Evolutionary conservation across 2,329 filamentous ascomycete genomes (phyloP).

Genomic region (Rugonectria rugulosa): DNA sequence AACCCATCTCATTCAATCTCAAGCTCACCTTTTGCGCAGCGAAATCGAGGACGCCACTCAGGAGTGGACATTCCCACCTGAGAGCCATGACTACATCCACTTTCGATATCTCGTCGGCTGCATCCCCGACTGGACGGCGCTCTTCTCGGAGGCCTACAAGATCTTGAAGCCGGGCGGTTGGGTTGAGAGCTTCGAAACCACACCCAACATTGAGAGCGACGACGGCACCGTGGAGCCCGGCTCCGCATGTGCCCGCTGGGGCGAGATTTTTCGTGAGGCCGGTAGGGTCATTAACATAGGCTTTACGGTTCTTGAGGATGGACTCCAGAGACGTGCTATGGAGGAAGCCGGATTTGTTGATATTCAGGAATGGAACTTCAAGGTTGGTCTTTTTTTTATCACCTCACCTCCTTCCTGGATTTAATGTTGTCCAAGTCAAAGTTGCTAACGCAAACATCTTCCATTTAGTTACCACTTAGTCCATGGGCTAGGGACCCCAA

Average conservation of each 20-base stretch:
- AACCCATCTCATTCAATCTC: not conserved
- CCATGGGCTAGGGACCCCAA: slow-evolving; percentile 31
- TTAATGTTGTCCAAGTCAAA: not conserved
- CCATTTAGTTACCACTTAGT: slow-evolving; percentile 21
- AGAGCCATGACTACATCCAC: slow-evolving; percentile 27
- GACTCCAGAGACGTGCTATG: slow-evolving; percentile 18
- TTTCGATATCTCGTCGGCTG: slow-evolving; percentile 28
- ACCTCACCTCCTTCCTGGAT: too few relatives aligned
- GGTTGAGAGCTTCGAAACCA: slow-evolving; percentile 26
- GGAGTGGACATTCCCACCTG: slow-evolving; percentile 21
- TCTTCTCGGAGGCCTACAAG: slow-evolving; percentile 23
- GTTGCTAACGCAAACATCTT: too few relatives aligned
- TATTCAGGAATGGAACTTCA: slow-evolving; percentile 21
- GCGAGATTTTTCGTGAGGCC: slow-evolving; percentile 26
- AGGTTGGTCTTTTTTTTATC: slow-evolving; percentile 14
- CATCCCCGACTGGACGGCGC: slow-evolving; percentile 17
- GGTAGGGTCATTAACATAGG: slow-evolving; percentile 22
- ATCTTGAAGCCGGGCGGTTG: slow-evolving; percentile 22
- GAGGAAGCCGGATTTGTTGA: slow-evolving; percentile 21
- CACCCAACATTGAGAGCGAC: slow-evolving; percentile 22
- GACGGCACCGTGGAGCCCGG: slow-evolving; percentile 19
- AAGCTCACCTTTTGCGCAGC: slow-evolving; percentile 10
- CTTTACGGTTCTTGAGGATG: slow-evolving; percentile 24
- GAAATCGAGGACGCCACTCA: slow-evolving; percentile 68
- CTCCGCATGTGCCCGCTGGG: slow-evolving; percentile 30